Base-by-base conservation (phyloP, 441 rosid genomes). In the Bocquillonia castaneifolia region DNA sequence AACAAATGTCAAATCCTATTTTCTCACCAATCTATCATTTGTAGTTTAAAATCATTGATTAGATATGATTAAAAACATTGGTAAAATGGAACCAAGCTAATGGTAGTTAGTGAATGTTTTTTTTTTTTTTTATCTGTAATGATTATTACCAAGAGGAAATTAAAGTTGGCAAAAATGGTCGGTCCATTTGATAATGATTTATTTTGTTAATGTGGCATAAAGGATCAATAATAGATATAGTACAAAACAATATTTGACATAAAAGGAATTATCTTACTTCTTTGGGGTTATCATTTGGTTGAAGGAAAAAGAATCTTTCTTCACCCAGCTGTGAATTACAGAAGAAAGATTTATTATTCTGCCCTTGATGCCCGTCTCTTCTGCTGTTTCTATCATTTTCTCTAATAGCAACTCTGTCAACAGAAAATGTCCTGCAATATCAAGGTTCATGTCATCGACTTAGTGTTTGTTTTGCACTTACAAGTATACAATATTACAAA, bases 341-440 rank as follows among this genome's bases (percentile, higher is more conserved):
- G 98, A 93, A 37, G 98, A 91, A 36, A 93, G 90, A 70, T 89
- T 84, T 59, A 91, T 81, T 71, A 93, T 89, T 77, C 93, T 80
- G 74, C 98, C 98, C 69, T 84, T 84, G 45, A 89, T 72, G 62
- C 93, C 92, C 48, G 86, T 85, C 61, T 73, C 74, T 10, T 64
- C 73, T 48, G 96, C 90, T 39, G 97, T 88, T 71, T 84, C 92
- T 75, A 86, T 69, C 97, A 93, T 88, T 68, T 83, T 93, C 75
- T 91, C 95, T 37, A 82, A 5, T 14, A 93, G 69, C 86, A 86
- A 29, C 63, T 93, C 97, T 39, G 98, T 89, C 85, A 93, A 47
- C 71, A 93, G 71, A 76, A 64, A 91, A 82, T 93, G 97, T 31
- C 98, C 98, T 93, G 90, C 81, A 75, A 79, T 63, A 48, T n/a